Percentiles rank a stretch among this genome's conserved stretches.
Conservation (phyloP, 495 filamentous ascomycete species). For the Neurospora sp. region DNA sequence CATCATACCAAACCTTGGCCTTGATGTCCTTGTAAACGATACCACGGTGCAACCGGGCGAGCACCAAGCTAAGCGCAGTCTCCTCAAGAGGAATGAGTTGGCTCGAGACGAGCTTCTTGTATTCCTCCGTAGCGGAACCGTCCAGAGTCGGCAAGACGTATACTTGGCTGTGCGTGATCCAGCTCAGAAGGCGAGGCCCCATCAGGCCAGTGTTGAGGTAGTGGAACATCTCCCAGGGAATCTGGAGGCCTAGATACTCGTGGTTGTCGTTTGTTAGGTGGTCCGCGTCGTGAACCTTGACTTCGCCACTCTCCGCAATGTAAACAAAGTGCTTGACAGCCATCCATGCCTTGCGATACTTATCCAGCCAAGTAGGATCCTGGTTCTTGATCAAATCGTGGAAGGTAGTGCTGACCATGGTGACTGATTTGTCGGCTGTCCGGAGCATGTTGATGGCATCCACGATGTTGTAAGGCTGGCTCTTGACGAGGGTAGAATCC, state of each 20-base stretch:
- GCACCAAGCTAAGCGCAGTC: conserved; percentile 63
- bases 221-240: conserved; percentile 86
- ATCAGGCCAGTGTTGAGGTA: conserved; percentile 80
- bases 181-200: conserved; percentile 68
- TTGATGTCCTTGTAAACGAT: conserved; percentile 67
- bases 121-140: conserved; percentile 67
- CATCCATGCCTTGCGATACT: conserved; percentile 74
- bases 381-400: conserved; percentile 59
- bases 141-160: conserved; percentile 69
- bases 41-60: conserved; percentile 68
- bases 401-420: conserved; percentile 55
- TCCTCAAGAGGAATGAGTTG: conserved; percentile 63
- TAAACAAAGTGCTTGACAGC: conserved; percentile 79
- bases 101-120: conserved; percentile 62
- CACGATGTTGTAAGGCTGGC: conserved; percentile 45
- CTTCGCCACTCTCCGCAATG: conserved; percentile 61
- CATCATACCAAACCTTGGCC: conserved; percentile 78
- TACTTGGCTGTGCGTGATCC: conserved; percentile 67
- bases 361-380: conserved; percentile 68
- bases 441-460: conserved; percentile 66
- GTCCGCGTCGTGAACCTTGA: conserved; percentile 60
- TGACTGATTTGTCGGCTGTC: conserved; percentile 49
- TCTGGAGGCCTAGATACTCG: conserved; percentile 76
- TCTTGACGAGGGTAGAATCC: conserved; percentile 34
- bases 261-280: conserved; percentile 69